Conservation (phyloP, 2,329 filamentous ascomycete genomes). For the Blastomyces silverae region DNA sequence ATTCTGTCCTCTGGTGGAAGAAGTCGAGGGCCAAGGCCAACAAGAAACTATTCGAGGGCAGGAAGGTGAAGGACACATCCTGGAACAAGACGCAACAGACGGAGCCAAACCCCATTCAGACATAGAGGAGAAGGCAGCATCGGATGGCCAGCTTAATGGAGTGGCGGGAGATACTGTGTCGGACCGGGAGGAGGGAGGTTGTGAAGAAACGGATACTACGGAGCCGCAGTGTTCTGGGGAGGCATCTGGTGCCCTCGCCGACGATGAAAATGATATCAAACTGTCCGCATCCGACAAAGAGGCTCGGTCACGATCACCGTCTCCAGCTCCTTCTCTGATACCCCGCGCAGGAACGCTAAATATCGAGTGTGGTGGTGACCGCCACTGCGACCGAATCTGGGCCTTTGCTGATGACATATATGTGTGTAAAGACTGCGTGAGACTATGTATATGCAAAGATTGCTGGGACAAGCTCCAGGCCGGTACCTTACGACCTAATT, state of each 20-base stretch:
- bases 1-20: constrained; percentile 20
- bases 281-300: background rate
- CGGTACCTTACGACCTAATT: constrained; percentile 24
- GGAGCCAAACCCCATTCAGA: background rate
- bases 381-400: constrained; percentile 21
- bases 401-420: constrained; percentile 26
- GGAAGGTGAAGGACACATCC: constrained; percentile 1
- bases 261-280: background rate
- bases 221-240: background rate
- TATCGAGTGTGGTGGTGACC: constrained; percentile 11
- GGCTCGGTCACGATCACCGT: background rate
- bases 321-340: background rate
- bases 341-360: background rate
- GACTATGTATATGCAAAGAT: constrained; percentile 24
- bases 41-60: constrained; percentile 6
- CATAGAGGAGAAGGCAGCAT: background rate
- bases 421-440: constrained; percentile 28
- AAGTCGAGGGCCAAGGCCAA: background rate
- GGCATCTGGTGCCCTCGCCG: background rate
- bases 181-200: background rate
- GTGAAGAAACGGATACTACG: background rate
- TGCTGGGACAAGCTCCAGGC: constrained; percentile 23
- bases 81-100: background rate
- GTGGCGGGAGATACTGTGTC: background rate
- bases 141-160: constrained; percentile 11